Evolutionary conservation across 805 yeast species (phyloP), one percentile per base, ranked within the genome.

Genomic region (Wickerhamiella vanderwaltii): DNA sequence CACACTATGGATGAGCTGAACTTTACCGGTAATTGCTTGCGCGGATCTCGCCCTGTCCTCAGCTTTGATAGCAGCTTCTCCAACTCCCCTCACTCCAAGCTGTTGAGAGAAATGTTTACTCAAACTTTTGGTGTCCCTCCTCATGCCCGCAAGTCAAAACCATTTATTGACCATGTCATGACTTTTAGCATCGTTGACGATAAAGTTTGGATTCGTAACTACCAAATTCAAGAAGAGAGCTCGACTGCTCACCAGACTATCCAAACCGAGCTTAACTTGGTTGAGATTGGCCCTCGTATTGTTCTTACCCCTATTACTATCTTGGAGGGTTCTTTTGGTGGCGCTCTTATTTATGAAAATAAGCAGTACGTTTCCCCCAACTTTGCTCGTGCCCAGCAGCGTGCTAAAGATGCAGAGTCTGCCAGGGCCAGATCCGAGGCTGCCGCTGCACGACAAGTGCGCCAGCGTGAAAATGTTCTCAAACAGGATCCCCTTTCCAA

Each of bases 111-210:
- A 60, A 60, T 86, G 69, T 69, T 86, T 50, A 64, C 68, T 46
- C 95, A 85, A 29, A 71, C 73, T 23, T 86, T 91, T 59, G 98
- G 98, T 43, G 97, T 91, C 2, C 98, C 98, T 41, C 95, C 95
- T 48, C 69, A 72, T 43, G 83, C 96, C 4, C 75, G 97, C 64
- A 87, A 82, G 62, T 69, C 85, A 35, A 91, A 91, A 66, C 98
- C 98, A 7, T 91, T 91, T 55, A 65, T 86, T 47, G 98, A 91
- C 62, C 97, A 87, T 56, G 95, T 91, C 19, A 74, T 87, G 79
- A 78, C 95, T 6, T 86, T 91, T 58, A 75, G 87, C 48, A 76
- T 88, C 43, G 94, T 86, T 22, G 98, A 91, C 63, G 80, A 80
- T 56, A 87, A 87, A 65, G 72, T 91, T 45, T 91, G 98, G 98